A percentile compares a stretch with the other conserved stretches of the same genome.
These are phyloP conservation scores for Geotrichum reessii DNA, from an alignment of 1,139 yeast genomes.

Conservation along the genomic window DNA sequence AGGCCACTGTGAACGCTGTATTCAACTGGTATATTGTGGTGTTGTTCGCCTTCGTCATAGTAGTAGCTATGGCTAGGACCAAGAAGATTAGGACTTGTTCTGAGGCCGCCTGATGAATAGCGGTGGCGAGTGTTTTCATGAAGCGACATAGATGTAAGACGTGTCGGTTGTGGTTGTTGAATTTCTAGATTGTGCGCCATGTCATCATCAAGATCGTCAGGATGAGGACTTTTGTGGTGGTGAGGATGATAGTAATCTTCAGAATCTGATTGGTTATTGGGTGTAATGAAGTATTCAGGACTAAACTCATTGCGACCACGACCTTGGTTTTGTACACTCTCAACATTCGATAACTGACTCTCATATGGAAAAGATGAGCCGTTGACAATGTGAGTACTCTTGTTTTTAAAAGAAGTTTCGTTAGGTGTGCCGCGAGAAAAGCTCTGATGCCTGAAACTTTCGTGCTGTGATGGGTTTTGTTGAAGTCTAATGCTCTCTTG, in stretches of 20 bases:
- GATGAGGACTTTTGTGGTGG: background rate
- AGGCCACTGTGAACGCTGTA: background rate
- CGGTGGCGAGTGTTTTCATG: background rate
- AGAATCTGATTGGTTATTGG: background rate
- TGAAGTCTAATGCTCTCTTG: background rate
- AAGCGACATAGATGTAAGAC: background rate
- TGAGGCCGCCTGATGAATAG: background rate
- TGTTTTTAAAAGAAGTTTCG: background rate
- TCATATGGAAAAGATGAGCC: background rate
- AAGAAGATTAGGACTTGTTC: background rate
- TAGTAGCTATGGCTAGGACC: background rate
- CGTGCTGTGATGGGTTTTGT: background rate
- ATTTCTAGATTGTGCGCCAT: background rate
- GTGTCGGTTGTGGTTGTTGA: background rate
- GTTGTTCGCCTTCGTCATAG: slow-evolving; percentile 2
- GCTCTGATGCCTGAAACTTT: background rate
- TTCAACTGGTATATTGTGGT: slow-evolving; percentile 7
- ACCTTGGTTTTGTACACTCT: background rate
- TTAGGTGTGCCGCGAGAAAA: background rate
- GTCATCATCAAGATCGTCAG: background rate
- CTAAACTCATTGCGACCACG: background rate
- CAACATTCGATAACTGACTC: background rate
- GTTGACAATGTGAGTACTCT: background rate
- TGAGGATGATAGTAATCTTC: background rate
- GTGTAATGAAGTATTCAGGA: background rate